Evolutionary conservation across 352 stramenopile species (phyloP).

Genomic region (Pythium coloratum): DNA sequence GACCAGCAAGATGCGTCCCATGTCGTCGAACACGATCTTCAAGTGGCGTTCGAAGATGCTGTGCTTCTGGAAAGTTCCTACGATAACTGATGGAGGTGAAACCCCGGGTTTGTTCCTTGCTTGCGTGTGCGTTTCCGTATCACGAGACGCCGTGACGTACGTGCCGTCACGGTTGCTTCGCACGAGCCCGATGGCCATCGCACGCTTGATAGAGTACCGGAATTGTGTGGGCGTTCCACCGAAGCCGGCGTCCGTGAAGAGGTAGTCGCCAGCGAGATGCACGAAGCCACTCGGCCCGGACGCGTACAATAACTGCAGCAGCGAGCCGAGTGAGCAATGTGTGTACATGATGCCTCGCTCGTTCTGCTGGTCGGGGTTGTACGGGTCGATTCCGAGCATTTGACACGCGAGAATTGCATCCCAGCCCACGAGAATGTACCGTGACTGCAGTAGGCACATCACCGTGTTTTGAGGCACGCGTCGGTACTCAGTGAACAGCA

Average conservation of each 20-base stretch:
- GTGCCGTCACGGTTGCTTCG: slow-evolving; percentile 16
- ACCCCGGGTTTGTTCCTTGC: neutral
- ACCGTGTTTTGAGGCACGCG: slow-evolving; percentile 51
- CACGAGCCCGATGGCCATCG: slow-evolving; percentile 39
- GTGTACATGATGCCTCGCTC: slow-evolving; percentile 29
- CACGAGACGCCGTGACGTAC: slow-evolving; percentile 8
- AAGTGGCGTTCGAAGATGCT: slow-evolving; percentile 18
- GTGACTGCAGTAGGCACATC: slow-evolving; percentile 42
- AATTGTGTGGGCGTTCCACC: slow-evolving; percentile 33
- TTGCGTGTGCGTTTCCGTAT: neutral
- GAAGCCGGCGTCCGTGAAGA: slow-evolving; percentile 51
- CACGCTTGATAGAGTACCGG: slow-evolving; percentile 38
- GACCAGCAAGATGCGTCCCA: slow-evolving; percentile 41
- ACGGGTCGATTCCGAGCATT: slow-evolving; percentile 52
- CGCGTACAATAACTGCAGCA: slow-evolving; percentile 52
- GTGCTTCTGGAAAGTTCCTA: neutral
- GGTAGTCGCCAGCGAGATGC: slow-evolving; percentile 47
- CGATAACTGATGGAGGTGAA: neutral
- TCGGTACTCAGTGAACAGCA: slow-evolving; percentile 45
- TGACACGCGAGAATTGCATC: slow-evolving; percentile 40
- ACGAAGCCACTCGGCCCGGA: slow-evolving; percentile 53
- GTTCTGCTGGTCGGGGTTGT: slow-evolving; percentile 23
- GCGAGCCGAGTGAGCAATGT: slow-evolving; percentile 41
- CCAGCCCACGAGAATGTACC: slow-evolving; percentile 59
- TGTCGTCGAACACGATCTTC: slow-evolving; percentile 34